A percentile compares a stretch with the other conserved stretches of the same genome.
phyloP scores from a whole-genome alignment of 2,329 filamentous ascomycete genomes.

The Hortaea sp. region DNA sequence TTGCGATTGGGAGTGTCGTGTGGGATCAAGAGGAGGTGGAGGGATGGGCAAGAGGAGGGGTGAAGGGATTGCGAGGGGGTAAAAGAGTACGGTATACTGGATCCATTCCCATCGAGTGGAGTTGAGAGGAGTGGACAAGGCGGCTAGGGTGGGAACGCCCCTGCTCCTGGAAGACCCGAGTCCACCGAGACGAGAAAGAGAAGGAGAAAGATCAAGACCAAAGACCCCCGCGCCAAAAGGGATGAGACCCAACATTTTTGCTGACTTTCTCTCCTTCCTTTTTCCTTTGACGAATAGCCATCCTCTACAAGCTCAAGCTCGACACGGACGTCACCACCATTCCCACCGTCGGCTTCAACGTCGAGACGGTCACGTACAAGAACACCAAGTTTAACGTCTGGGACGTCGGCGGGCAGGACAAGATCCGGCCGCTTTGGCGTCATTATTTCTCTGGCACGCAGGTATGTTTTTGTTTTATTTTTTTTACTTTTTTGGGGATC shows the following conservation, averaged over 20 bases:
- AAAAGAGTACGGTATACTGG: no score
- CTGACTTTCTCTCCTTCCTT: no score
- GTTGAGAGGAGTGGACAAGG: background rate
- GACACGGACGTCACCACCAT: constrained; percentile 99
- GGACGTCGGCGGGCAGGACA: constrained; percentile 99
- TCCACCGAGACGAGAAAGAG: background rate
- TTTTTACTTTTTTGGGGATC: no score
- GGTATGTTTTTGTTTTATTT: background rate
- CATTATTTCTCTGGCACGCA: constrained; percentile 98
- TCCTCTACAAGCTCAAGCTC: constrained; percentile 99
- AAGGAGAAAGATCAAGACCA: background rate
- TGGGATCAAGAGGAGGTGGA: no score
- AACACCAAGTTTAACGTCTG: constrained; percentile 99
- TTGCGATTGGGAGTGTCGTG: no score
- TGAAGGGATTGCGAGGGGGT: no score
- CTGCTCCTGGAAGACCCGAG: background rate
- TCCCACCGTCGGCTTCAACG: constrained; percentile 98
- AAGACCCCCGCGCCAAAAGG: background rate
- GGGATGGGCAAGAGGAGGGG: no score
- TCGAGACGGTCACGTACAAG: constrained; percentile 99
- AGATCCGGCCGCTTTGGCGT: constrained; percentile 98
- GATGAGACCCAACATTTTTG: background rate
- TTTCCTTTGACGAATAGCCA: constrained; percentile 40
- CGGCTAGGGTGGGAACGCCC: background rate
- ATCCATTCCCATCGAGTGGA: background rate